Conservation (phyloP, 441 rosid genomes). For the Euphorbia schlechtendalii region DNA sequence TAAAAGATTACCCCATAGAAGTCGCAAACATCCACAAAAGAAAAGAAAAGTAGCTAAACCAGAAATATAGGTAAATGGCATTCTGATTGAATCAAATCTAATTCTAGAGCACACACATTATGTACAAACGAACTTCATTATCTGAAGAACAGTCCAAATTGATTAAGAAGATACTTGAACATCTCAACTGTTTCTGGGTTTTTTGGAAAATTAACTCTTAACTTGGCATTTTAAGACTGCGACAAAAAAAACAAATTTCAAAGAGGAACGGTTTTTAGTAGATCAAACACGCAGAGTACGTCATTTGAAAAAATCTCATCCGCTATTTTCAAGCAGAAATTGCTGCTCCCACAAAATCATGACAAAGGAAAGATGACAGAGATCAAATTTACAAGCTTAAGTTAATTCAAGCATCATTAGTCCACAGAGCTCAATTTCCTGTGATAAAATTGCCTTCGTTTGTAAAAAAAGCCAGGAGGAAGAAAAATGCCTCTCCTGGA, state of each 20-base stretch:
- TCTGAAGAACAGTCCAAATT: neutral
- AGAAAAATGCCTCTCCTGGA: neutral
- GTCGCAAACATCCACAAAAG: neutral
- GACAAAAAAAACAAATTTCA: neutral
- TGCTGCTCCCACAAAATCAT: neutral
- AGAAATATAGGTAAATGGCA: neutral
- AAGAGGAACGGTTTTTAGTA: slow-evolving; percentile 6
- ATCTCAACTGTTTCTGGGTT: neutral
- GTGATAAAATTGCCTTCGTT: neutral
- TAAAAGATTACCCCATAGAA: neutral
- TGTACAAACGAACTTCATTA: too few relatives aligned
- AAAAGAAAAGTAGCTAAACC: neutral
- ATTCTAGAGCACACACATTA: neutral
- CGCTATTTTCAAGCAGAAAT: neutral
- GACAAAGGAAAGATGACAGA: neutral
- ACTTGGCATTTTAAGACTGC: neutral
- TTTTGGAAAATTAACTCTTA: neutral
- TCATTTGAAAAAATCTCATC: neutral
- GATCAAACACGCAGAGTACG: slow-evolving; percentile 4
- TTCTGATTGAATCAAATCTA: neutral
- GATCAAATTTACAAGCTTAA: neutral
- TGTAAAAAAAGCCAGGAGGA: neutral
- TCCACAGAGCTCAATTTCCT: neutral
- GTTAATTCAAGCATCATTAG: neutral
- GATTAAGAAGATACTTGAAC: neutral